Base-by-base conservation (phyloP, 208 protist genomes). In the Wallacemonas sp. region DNA sequence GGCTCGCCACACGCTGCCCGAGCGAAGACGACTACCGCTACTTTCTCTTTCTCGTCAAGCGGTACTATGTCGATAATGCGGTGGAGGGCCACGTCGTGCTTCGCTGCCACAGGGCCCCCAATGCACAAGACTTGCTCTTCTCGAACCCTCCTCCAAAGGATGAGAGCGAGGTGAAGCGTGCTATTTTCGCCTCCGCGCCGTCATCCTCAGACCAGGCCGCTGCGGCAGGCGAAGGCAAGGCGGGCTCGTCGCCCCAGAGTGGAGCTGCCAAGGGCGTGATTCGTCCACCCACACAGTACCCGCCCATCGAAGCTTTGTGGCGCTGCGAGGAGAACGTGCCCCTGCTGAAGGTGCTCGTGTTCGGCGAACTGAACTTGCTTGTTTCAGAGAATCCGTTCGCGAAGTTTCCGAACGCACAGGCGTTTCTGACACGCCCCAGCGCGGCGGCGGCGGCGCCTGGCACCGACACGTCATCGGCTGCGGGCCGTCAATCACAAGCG, bases 61-160 rank as follows among this genome's bases (percentile, higher is more conserved):
- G 80, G 42, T 95, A 93, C 70, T 88, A 85, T 60, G 60, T 95
- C 4, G 86, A 95, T 36, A 95, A 95, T 44, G 89, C 79, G 9
- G 86, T 95, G 21, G 82, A 91, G 55, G 89, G 80, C 2, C 89
- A 95, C 72, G 86, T 95, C n/a, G 82, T 95, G 27, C 66, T 95
- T 41, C 84, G 84, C 44, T 92, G 86, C 63, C 86, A 93, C 62
- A 79, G 84, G 17, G 71, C 83, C 30, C 63, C 84, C 2, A 85
- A 86, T 41, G 73, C 77, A 3, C 31, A 66, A 1, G 81, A 87
- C 21, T 63, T 95, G 19, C 78, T 95, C 47, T 95, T 93, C 62
- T 87, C 78, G 17, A 79, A 79, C 39, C 89, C 89, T 2, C 86
- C 89, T 14, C 86, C 89, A 1, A 91, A 90, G 64, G 80, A 87